Evolutionary conservation across 2,329 filamentous ascomycete species (phyloP), one percentile per base, ranked within the genome.

Genomic region (Leptographium radiaticola): DNA sequence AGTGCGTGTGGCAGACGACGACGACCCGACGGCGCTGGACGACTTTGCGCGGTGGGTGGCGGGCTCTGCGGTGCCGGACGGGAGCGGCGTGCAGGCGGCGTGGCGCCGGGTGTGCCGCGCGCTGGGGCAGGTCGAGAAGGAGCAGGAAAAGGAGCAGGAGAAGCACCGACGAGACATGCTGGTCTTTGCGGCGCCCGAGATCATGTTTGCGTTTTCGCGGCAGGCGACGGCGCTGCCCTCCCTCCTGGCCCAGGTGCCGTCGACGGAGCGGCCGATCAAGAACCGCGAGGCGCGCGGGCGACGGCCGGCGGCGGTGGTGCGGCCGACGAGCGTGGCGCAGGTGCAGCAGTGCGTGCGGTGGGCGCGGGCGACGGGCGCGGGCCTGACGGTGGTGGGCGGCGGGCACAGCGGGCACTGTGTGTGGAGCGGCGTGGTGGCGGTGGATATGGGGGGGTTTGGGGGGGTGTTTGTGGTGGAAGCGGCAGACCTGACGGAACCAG

Each of bases 391-490:
- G 31, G 15, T 84, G 18, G 73, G 78, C 8, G 80, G 81, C 0
- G 70, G 81, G 15, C 80, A 84, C 60, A 78, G 80, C 58, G 76
- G 72, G 8, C 76, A 84, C 51, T 84, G 79, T 62, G 58, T 79
- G 45, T 67, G 65, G 70, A 63, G 74, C 2, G 70, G 74, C 51
- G 69, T 78, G 16, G 73, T 83, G 43, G 61, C 78, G 0, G 59
- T 85, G 30, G 77, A 84, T 56, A 83, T 85, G 79, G 52, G 66
- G 13, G 70, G 71, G 13, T 83, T 84, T 63, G 52, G 77, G 54
- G 59, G 72, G 59, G 61, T 82, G 43, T 64, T 76, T 43, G 62
- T 81, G 57, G 20, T 73, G 54, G 54, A 55, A 57, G 59, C 59
- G 12, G 55, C 38, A 55, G 48, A n/a, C n/a, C n/a, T n/a, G n/a